Evolutionary conservation across 768 basidiomycete genomes (phyloP), one percentile per base, ranked within the genome.

Genomic region (Tephrocybe sp.): DNA sequence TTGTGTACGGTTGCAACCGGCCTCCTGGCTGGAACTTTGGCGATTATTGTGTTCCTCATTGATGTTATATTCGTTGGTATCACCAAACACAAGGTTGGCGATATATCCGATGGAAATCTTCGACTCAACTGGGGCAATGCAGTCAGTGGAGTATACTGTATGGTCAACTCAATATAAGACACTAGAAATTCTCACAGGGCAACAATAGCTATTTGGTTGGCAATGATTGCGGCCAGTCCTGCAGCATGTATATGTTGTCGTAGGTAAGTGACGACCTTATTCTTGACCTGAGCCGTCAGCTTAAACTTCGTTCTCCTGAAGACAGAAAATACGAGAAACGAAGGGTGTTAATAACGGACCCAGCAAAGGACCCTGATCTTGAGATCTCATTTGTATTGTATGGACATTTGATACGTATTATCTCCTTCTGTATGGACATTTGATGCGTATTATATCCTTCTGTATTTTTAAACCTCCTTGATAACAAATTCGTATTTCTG

Each of bases 41-140:
- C 80, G 25, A 79, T 79, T 18, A 61, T 78, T 54, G 69, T 74
- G 53, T 81, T 83, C 66, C 65, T 81, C 55, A 68, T 84, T 60
- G 80, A 83, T 65, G 66, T 79, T 50, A 73, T 77, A 54, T 63
- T 79, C 53, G 73, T 80, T 59, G 74, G 73, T 15, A 62, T 76
- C 51, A 69, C 76, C 33, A 73, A 72, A 54, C 62, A 70, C 52
- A 70, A 68, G 47, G 65, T 83, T 38, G 62, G 68, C 48, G 62
- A 76, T 48, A 68, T 73, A 44, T 68, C 76, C 18, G 67, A 74
- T 55, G 74, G 70, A 43, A 56, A 50, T 26, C 62, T 83, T 28
- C 63, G 58, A 21, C 65, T 80, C n/a, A 65, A 54, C 20, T 80
- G 72, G 70, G 82, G 80, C 23, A 80, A 78, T 62, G 78, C 73